Evolutionary conservation across 169 alveolate genomes (phyloP).

Genomic region (Eimeria brunetti): DNA sequence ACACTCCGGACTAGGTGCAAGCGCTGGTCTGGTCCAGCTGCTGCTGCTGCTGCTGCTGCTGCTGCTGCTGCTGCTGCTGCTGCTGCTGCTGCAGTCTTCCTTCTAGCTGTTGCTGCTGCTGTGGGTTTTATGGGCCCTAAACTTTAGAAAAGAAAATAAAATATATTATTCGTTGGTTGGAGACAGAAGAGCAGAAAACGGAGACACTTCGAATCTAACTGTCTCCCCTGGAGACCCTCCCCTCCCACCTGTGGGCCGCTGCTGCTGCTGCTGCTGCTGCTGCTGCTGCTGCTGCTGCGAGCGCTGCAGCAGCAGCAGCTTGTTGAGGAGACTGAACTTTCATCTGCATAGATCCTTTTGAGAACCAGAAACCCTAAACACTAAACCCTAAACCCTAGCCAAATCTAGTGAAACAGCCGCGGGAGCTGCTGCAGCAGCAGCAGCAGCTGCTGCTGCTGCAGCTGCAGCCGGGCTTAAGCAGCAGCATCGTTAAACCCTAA

Average conservation of each 20-base stretch:
- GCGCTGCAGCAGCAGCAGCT: neutral
- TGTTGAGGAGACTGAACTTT: neutral
- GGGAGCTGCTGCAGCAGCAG: neutral
- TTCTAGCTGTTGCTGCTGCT: neutral
- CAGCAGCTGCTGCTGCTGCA: constrained; percentile 20
- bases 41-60: constrained; percentile 27
- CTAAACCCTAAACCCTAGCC: neutral
- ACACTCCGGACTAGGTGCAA: neutral
- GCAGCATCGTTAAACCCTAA: neutral
- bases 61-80: constrained; percentile 35
- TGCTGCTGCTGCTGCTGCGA: neutral
- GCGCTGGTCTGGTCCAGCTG: constrained; percentile 21
- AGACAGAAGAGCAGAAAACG: neutral
- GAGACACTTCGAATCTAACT: neutral
- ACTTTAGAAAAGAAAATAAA: neutral
- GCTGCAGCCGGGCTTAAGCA: neutral
- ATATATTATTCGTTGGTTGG: neutral
- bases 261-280: neutral
- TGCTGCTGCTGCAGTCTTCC: neutral
- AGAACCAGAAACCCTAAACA: neutral
- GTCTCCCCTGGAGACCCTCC: neutral
- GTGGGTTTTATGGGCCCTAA: neutral
- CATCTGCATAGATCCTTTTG: constrained; percentile 7
- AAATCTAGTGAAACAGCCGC: neutral
- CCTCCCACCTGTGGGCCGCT: neutral